Percentiles rank a stretch among this genome's conserved stretches.
phyloP scores from a whole-genome alignment of 306 rosid species.

The Arachis stenosperma region DNA sequence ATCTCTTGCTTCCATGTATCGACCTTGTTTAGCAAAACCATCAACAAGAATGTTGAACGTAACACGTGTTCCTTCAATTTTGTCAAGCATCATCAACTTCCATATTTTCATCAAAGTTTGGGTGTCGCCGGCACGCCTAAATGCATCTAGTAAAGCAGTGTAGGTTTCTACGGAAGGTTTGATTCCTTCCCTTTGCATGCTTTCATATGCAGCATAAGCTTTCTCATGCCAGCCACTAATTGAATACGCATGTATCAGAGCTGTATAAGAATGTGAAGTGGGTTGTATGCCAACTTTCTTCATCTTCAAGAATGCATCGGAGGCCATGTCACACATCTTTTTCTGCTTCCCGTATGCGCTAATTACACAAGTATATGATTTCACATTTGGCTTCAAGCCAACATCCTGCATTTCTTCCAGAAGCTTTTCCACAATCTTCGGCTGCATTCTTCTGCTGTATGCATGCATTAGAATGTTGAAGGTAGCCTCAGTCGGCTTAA shows the following conservation, averaged over 20 bases:
- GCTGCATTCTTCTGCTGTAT: constrained; percentile 84
- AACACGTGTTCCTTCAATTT: constrained; percentile 64
- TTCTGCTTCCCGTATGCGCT: constrained; percentile 86
- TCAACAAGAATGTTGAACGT: constrained; percentile 82
- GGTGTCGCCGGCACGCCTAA: constrained; percentile 80
- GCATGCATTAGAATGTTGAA: constrained; percentile 82
- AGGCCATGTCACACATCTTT: constrained; percentile 82
- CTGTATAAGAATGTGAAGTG: constrained; percentile 82
- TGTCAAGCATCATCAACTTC: constrained; percentile 73
- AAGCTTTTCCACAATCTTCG: constrained; percentile 77
- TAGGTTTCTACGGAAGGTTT: constrained; percentile 89
- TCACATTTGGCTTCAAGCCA: constrained; percentile 76
- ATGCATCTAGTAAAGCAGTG: constrained; percentile 79
- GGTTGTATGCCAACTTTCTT: constrained; percentile 74
- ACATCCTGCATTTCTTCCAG: constrained; percentile 76
- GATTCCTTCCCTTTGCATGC: constrained; percentile 68
- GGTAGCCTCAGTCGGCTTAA: constrained; percentile 68
- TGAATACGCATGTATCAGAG: constrained; percentile 86
- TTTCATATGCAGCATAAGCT: constrained; percentile 73
- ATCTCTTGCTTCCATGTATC: constrained; percentile 74
- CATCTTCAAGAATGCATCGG: constrained; percentile 88
- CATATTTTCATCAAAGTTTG: constrained; percentile 75
- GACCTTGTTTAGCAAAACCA: constrained; percentile 94
- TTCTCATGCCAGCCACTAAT: constrained; percentile 83
- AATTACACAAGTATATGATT: constrained; percentile 78